Base-by-base conservation (phyloP, 108 stramenopile species). In the Cyclostephanos tholiformis region DNA sequence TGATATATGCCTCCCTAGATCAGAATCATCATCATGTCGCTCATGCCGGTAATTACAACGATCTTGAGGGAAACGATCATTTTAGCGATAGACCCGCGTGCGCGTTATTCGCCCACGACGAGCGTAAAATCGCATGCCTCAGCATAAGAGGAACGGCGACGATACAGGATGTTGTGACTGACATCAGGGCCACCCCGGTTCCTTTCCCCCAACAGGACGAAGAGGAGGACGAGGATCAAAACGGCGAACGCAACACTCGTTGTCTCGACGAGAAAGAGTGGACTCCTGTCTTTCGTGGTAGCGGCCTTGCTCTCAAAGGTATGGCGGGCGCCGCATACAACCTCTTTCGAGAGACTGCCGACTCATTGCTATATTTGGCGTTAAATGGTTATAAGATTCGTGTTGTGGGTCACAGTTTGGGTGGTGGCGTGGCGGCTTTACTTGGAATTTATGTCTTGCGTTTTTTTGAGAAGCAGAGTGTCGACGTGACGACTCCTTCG, bases 131-230 rank as follows among this genome's bases (percentile, higher is more conserved):
- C 73, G 91, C 83, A 22, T 91, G 89, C 62, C 75, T 96, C 41
- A 85, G 86, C 23, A 82, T 98, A 59, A 84, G 97, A 35, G 97
- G 97, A 4, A 97, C 97, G 7, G 88, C 94, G 22, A 92, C 92
- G 16, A 92, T 97, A 22, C 87, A 97, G 41, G 97, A 98, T 82
- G 95, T 98, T 19, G 89, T 97, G 7, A 97, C 96, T n/a, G 97
- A 98, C 82, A 94, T 98, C 67, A 92, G 95, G 30, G 96, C 90
- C 65, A 76, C 80, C 41, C 96, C 96, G 12, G 89, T 94, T 13
- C 88, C 89, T 17, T 95, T 97, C 69, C 96, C 94, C 30, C 72
- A 71, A 27, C 51, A 58, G 63, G 86, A 85, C 49, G 58, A 68
- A 0, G 83, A 86, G 26, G 66, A 64, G 58, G 85, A 82, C 11